Evolutionary conservation across 2,329 filamentous ascomycete genomes (phyloP).

Genomic region (Venturia pyrina): DNA sequence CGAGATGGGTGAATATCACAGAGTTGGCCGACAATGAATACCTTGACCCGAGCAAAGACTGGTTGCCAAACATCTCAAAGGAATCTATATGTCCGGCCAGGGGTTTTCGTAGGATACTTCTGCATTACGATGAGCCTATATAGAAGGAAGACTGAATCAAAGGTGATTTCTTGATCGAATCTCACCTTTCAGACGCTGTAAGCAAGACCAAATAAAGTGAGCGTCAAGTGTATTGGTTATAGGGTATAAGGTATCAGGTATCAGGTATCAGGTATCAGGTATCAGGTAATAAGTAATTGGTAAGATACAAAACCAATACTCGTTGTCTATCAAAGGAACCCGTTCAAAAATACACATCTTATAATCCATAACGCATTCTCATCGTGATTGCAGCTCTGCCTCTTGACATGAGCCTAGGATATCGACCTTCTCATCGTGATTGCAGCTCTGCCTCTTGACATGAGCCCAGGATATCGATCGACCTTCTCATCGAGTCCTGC

Average conservation of each 20-base stretch:
- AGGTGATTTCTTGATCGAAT: too few relatives aligned
- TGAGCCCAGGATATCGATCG: not conserved
- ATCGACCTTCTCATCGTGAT: not conserved
- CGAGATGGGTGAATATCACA: not conserved
- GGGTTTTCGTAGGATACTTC: too few relatives aligned
- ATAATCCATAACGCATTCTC: not conserved
- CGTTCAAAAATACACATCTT: not conserved
- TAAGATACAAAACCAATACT: not conserved
- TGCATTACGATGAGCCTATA: too few relatives aligned
- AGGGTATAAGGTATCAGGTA: not conserved
- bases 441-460: not conserved
- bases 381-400: not conserved
- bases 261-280: not conserved
- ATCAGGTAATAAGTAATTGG: not conserved
- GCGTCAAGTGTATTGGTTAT: too few relatives aligned
- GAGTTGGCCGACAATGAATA: too few relatives aligned
- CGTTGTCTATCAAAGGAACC: not conserved
- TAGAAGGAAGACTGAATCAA: not conserved
- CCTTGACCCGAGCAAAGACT: not conserved
- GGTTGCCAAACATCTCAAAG: too few relatives aligned
- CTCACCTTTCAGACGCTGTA: not conserved
- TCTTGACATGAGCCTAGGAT: constrained; percentile 1
- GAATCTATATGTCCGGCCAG: too few relatives aligned
- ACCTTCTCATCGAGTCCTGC: not conserved
- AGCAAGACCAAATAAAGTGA: not conserved